These are phyloP conservation scores for Paralagenidium karlingii DNA, from an alignment of 352 stramenopile genomes.

Conservation along the genomic window DNA sequence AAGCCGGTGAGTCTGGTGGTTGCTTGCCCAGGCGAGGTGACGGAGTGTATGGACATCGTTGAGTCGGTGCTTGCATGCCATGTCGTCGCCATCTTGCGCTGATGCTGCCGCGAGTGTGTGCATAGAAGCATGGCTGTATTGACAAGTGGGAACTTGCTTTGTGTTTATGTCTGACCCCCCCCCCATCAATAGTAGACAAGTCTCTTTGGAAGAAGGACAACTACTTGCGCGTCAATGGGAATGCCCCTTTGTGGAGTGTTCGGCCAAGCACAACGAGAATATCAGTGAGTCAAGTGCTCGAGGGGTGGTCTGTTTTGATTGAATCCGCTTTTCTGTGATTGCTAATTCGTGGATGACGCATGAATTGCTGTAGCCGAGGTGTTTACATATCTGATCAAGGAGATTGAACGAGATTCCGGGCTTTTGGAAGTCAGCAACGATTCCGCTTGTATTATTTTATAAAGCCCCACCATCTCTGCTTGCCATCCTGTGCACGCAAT, in stretches of 20 bases:
- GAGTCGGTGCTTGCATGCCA: neutral
- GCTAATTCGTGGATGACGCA: no score
- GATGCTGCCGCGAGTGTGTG: no score
- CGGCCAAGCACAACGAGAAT: conserved; percentile 85
- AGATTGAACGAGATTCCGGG: conserved; percentile 81
- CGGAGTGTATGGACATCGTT: neutral
- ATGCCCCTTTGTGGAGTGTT: conserved; percentile 93
- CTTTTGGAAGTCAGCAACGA: conserved; percentile 75
- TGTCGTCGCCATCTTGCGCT: conserved; percentile 3
- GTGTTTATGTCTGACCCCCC: neutral
- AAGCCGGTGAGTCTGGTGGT: conserved; percentile 73
- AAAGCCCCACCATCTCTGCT: no score
- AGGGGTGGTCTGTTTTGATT: neutral
- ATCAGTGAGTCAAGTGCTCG: conserved; percentile 51
- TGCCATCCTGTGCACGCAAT: no score
- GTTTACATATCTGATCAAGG: conserved; percentile 85
- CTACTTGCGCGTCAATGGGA: conserved; percentile 82
- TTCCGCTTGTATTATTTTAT: conserved; percentile 66
- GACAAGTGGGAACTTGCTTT: neutral
- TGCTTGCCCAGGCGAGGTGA: no score
- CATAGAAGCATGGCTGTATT: no score
- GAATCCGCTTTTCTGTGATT: neutral
- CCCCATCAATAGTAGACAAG: conserved; percentile 28
- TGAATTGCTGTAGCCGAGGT: conserved; percentile 64
- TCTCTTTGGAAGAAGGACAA: conserved; percentile 78